Evolutionary conservation across 352 stramenopile genomes (phyloP).

Genomic region (Phytopythium cucurbitacearum): DNA sequence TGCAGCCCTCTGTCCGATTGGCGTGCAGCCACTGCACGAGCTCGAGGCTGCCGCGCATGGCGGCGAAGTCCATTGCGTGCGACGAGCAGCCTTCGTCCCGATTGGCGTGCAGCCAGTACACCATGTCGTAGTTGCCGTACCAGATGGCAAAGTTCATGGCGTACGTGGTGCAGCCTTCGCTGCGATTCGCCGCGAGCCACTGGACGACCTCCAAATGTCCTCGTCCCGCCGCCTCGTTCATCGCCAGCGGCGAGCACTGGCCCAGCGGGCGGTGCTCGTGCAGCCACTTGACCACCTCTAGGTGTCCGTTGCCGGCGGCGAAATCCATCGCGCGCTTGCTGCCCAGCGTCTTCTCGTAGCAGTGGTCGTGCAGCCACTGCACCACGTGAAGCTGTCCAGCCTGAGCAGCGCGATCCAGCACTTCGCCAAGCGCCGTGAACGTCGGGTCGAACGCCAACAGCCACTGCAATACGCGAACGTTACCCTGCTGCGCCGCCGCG

Average conservation of each 20-base stretch:
- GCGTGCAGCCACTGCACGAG: constrained; percentile 11
- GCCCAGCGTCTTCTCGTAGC: not conserved
- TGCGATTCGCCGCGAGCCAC: constrained; percentile 21
- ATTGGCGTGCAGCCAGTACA: constrained; percentile 14
- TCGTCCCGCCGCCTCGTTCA: constrained; percentile 22
- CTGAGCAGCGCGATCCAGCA: constrained; percentile 25
- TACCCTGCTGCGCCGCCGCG: constrained; percentile 18
- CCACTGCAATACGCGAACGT: constrained; percentile 20
- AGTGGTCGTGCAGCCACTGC: constrained; percentile 8
- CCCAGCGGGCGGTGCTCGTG: not conserved
- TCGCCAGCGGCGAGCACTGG: constrained; percentile 20
- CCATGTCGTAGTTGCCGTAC: constrained; percentile 26
- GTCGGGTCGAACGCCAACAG: constrained; percentile 14
- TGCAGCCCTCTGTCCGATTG: constrained; percentile 7
- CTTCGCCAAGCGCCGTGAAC: constrained; percentile 10
- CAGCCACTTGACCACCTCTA: constrained; percentile 9
- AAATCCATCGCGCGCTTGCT: constrained; percentile 7
- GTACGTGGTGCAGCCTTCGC: constrained; percentile 28
- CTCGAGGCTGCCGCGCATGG: constrained; percentile 12
- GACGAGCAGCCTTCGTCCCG: constrained; percentile 8
- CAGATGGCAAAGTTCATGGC: constrained; percentile 33
- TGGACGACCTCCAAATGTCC: constrained; percentile 24
- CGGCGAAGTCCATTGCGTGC: constrained; percentile 15
- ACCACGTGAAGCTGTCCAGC: constrained; percentile 25
- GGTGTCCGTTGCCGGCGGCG: constrained; percentile 8